Base-by-base conservation (phyloP, 179 eudicot species). In the Corrigiola litoralis region DNA sequence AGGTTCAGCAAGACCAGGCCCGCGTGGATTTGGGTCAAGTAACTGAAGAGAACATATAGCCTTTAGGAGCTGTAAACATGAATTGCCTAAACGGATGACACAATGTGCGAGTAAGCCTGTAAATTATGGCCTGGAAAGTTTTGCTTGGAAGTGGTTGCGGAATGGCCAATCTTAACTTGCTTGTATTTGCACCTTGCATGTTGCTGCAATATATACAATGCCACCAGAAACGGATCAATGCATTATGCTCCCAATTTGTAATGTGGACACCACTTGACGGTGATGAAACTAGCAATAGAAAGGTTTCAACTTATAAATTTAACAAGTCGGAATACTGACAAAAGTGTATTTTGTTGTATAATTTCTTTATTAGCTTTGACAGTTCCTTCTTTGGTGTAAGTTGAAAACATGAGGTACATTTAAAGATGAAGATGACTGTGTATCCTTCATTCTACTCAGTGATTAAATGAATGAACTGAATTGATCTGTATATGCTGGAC, bases 11-110 rank as follows among this genome's bases (percentile, higher is more conserved):
- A 73, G 87, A 72, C 92, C 95, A 4, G 65, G 80, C 56, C 96
- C 98, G 60, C 95, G 96, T 53, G 98, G 98, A 44, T 92, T 92
- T 70, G 98, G 98, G 27, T 69, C 84, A 53, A 73, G 79, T 44
- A 79, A 80, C 38, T 87, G 78, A 85, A 47, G n/a, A 27, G 10
- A 45, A 36, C 17, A 40, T 34, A 41, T 33, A 47, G 47, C 61
- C 18, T 23, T 3, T 23, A 32, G 42, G 18, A 17, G 18, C 32
- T 38, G 46, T 36, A 50, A 61, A 27, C 64, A 45, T 33, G 25
- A 68, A 61, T 31, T 3, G 34, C 44, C 65, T 18, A 24, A 47
- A 5, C 51, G 18, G 23, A 17, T 28, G 29, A 37, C 49, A 38
- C 42, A 5, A 13, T 29, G 38, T 52, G 13, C 28, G 59, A 21